Conservation (phyloP, 345 rosid genomes). For the Cardamine chenopodiifolia region DNA sequence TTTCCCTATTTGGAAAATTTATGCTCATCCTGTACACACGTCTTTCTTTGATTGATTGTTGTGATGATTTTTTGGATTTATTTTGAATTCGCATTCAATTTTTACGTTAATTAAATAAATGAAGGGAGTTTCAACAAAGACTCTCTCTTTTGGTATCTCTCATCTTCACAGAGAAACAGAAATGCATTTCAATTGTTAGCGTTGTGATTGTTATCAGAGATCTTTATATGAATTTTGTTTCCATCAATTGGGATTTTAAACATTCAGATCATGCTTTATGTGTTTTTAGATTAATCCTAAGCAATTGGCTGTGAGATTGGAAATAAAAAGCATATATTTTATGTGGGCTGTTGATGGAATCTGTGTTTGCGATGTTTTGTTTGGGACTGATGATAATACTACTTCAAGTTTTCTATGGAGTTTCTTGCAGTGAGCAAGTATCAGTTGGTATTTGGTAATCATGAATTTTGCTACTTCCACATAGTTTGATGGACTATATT, state of each 20-base stretch:
- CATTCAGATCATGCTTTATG: not conserved
- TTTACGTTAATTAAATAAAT: not conserved
- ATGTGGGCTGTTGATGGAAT: not conserved
- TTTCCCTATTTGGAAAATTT: slow-evolving; percentile 6
- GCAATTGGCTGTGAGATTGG: not conserved
- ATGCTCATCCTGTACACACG: not conserved
- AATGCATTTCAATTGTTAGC: not conserved
- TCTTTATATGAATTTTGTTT: not conserved
- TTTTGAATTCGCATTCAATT: not conserved
- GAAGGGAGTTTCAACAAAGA: not conserved
- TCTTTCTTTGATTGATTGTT: slow-evolving; percentile 12
- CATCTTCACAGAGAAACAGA: not conserved
- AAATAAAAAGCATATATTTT: not conserved
- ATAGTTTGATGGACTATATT: not conserved
- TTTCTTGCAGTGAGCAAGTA: not conserved
- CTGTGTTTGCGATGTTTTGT: not conserved
- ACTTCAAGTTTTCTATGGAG: not conserved
- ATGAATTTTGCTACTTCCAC: not conserved
- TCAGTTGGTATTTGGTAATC: slow-evolving; percentile 6
- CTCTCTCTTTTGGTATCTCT: not conserved
- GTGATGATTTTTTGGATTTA: not conserved
- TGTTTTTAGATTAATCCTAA: not conserved
- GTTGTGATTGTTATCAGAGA: not conserved
- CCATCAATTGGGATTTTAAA: not conserved
- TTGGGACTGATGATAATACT: not conserved